phyloP scores from a whole-genome alignment of 192 early-diverging fungal genomes.

The Entomortierella chlamydospora region DNA sequence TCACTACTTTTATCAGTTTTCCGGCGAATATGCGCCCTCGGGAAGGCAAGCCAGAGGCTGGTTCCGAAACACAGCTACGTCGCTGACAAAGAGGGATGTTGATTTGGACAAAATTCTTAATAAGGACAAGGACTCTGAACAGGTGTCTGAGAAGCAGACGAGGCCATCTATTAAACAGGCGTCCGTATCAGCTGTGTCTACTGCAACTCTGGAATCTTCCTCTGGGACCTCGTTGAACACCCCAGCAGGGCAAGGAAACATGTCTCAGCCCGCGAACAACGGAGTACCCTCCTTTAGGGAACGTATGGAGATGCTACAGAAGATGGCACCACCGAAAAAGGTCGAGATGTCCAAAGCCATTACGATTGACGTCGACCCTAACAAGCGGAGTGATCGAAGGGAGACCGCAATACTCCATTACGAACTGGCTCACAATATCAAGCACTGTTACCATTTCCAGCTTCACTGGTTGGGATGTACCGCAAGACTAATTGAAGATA shows the following conservation, averaged over 20 bases:
- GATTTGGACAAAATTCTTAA: conserved; percentile 30
- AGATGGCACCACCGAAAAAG: conserved; percentile 55
- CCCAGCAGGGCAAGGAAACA: neutral
- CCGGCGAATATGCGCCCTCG: conserved; percentile 60
- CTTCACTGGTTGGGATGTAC: conserved; percentile 97
- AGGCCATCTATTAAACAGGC: conserved; percentile 30
- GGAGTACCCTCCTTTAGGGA: conserved; percentile 23
- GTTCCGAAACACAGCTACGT: conserved; percentile 57
- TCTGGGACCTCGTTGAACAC: neutral
- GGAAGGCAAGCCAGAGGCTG: conserved; percentile 57
- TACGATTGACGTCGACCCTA: conserved; percentile 88
- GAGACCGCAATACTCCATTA: conserved; percentile 91
- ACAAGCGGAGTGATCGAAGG: conserved; percentile 76
- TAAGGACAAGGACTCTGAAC: conserved; percentile 23
- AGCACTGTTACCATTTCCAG: conserved; percentile 92
- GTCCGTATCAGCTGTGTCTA: conserved; percentile 10
- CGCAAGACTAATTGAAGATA: conserved; percentile 86
- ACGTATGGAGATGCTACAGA: conserved; percentile 48
- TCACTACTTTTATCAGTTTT: conserved; percentile 87
- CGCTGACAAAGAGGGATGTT: conserved; percentile 28
- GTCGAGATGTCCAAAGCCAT: conserved; percentile 74
- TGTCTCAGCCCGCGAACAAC: conserved; percentile 16
- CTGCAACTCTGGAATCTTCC: conserved; percentile 12
- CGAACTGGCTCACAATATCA: conserved; percentile 90
- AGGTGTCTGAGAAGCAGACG: conserved; percentile 16